Evolutionary conservation across 1,139 yeast species (phyloP).

Genomic region (Hanseniaspora sp.): DNA sequence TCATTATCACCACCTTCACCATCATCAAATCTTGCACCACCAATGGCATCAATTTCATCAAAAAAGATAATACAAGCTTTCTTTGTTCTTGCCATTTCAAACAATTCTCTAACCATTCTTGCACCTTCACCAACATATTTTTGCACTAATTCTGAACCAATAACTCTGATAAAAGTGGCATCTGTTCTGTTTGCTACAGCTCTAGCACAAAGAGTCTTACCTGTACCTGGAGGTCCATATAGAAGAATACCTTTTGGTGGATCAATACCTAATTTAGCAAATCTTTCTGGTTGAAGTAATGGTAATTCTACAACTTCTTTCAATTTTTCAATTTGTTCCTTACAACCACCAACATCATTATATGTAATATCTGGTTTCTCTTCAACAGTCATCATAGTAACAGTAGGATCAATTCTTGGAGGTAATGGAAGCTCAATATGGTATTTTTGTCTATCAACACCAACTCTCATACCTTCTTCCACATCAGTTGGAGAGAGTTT

Average conservation of each 20-base stretch:
- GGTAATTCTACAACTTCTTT: slow-evolving; percentile 97
- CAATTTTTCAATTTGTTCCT: slow-evolving; percentile 92
- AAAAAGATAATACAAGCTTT: slow-evolving; percentile 88
- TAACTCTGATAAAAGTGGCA: slow-evolving; percentile 93
- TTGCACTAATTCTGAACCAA: slow-evolving; percentile 95
- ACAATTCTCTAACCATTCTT: slow-evolving; percentile 94
- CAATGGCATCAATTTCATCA: slow-evolving; percentile 97
- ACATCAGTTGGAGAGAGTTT: slow-evolving; percentile 96
- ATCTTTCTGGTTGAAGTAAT: slow-evolving; percentile 84
- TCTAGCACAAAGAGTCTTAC: slow-evolving; percentile 93
- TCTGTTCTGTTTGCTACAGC: slow-evolving; percentile 98
- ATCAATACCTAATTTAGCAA: slow-evolving; percentile 90
- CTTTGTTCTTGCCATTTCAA: slow-evolving; percentile 97
- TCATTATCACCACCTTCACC: slow-evolving; percentile 99
- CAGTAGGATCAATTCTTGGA: slow-evolving; percentile 93
- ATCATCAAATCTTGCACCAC: slow-evolving; percentile 97
- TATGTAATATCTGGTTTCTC: slow-evolving; percentile 91
- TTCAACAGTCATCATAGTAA: slow-evolving; percentile 99
- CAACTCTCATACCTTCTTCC: slow-evolving; percentile 98
- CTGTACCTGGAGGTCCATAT: slow-evolving; percentile 98
- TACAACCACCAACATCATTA: slow-evolving; percentile 93
- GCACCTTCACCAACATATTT: slow-evolving; percentile 99
- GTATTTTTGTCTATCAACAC: slow-evolving; percentile 93
- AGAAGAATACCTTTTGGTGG: slow-evolving; percentile 95
- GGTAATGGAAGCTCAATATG: slow-evolving; percentile 95